Evolutionary conservation across 2,329 filamentous ascomycete genomes (phyloP), one percentile per base, ranked within the genome.

Genomic region (Diaporthe humulicola): DNA sequence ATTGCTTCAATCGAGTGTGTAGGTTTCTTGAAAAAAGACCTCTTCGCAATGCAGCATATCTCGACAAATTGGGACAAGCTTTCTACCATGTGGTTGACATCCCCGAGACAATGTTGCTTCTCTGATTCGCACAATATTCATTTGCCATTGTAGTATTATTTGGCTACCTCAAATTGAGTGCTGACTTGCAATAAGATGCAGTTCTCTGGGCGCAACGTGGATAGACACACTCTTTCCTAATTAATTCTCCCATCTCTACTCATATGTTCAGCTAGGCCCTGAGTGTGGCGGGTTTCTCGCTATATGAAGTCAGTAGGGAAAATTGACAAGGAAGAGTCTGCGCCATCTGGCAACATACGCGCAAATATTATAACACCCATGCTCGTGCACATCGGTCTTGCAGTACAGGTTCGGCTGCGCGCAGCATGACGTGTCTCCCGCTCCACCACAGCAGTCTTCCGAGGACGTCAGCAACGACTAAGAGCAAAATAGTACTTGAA

Each of bases 331-430:
- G 15, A 8, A 19, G 1, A 6, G 1, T 38, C 10, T 2, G 7
- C 6, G 15, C 6, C 3, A 17, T 25, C 1, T 17, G 1, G 5
- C n/a, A 19, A 67, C 30, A 12, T 52, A 52, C 61, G 61, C 61
- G 61, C 61, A 67, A n/a, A 67, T 67, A 33, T 52, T 19, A 30
- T 67, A 67, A 45, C 45, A 67, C 5, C 61, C 42, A 67, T 67
- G 45, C 12, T 67, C 61, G 0, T 69, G 40, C 10, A 33, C 48
- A 40, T 69, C 64, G 2, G 5, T 48, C 33, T 69, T 54, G 48
- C 33, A 54, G 4, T 69, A 69, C 48, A 69, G 33, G 33, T 69
- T 69, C 33, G 64, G 64, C 33, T 52, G 14, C 4, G 30, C 64
- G 33, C 30, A 52, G 64, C 64, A 69, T 17, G 48, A 54, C 9